A percentile compares a stretch with the other conserved stretches of the same genome.
phyloP scores from a whole-genome alignment of 495 filamentous ascomycete species.

The Astrothelium subdiscretum region DNA sequence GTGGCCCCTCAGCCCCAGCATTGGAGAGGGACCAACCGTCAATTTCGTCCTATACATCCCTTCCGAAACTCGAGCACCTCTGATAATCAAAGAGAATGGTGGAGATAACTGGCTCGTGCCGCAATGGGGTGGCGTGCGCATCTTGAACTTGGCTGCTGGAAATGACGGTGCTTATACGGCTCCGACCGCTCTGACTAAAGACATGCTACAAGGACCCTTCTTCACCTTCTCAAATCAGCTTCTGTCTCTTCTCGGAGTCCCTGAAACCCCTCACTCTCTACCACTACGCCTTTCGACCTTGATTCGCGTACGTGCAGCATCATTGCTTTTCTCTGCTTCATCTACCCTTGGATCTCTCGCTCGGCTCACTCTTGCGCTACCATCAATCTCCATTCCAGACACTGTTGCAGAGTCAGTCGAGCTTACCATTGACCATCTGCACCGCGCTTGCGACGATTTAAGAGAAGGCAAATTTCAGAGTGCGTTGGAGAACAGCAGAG shows the following conservation, averaged over 20 bases:
- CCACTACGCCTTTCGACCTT: conserved; percentile 78
- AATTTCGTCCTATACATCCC: conserved; percentile 91
- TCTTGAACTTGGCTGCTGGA: conserved; percentile 48
- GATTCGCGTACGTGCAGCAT: conserved; percentile 71
- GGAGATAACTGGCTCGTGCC: conserved; percentile 88
- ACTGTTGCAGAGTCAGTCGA: conserved; percentile 77
- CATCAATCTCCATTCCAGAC: conserved; percentile 80
- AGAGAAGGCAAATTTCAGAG: conserved; percentile 50
- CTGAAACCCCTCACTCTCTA: conserved; percentile 63
- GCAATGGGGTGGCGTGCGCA: conserved; percentile 89
- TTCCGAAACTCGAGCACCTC: conserved; percentile 43
- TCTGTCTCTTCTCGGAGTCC: conserved; percentile 76
- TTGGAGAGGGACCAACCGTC: conserved; percentile 82
- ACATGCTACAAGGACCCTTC: conserved; percentile 64
- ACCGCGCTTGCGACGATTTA: conserved; percentile 63
- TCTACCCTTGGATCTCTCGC: conserved; percentile 90
- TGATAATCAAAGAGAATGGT: conserved; percentile 56
- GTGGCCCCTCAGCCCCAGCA: conserved; percentile 91
- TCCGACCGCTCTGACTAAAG: conserved; percentile 37
- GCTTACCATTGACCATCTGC: conserved; percentile 63
- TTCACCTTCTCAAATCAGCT: conserved; percentile 88
- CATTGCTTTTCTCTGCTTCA: conserved; percentile 77
- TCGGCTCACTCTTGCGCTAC: conserved; percentile 69
- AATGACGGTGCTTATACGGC: conserved; percentile 19
- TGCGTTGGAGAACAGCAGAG: conserved; percentile 63